phyloP scores from a whole-genome alignment of 2,329 filamentous ascomycete species.

The Colletotrichum sp. region DNA sequence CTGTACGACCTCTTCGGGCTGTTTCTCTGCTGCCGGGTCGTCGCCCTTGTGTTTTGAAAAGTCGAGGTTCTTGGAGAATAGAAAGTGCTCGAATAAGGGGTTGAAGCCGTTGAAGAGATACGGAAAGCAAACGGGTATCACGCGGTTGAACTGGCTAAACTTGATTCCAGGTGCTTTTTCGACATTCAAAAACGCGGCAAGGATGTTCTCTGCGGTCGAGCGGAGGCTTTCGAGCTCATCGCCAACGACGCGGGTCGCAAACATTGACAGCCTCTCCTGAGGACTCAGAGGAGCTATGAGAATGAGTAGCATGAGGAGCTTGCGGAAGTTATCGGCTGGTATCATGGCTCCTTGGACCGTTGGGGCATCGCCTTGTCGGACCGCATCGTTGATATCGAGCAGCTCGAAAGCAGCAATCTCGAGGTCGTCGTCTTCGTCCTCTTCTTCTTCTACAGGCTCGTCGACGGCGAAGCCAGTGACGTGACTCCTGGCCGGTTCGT shows the following conservation, averaged over 20 bases:
- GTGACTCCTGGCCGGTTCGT: conserved; percentile 17
- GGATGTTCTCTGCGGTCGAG: conserved; percentile 66
- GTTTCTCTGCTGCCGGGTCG: conserved; percentile 13
- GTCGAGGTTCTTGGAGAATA: conserved; percentile 76
- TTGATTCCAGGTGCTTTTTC: conserved; percentile 69
- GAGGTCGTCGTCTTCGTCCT: conserved; percentile 65
- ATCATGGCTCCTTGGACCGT: conserved; percentile 70
- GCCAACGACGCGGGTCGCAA: conserved; percentile 61
- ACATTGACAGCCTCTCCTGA: conserved; percentile 68
- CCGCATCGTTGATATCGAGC: conserved; percentile 67
- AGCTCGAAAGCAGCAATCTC: conserved; percentile 73
- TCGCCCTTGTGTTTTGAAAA: conserved; percentile 59
- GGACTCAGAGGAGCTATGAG: conserved; percentile 68
- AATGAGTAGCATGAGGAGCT: conserved; percentile 72
- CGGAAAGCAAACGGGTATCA: conserved; percentile 66
- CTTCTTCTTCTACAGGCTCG: conserved; percentile 47
- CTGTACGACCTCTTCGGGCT: conserved; percentile 36
- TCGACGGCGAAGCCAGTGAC: conserved; percentile 52
- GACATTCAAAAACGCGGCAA: conserved; percentile 69
- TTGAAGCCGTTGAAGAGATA: conserved; percentile 72
- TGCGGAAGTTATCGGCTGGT: conserved; percentile 75
- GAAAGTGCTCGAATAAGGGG: conserved; percentile 75
- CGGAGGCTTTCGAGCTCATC: conserved; percentile 64
- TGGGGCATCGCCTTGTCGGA: conserved; percentile 55
- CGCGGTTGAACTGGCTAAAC: conserved; percentile 64